Percentiles rank a stretch among this genome's conserved stretches.
Evolutionary conservation across 106 monocot genomes (phyloP).

Genomic region (Vanilla planifolia): DNA sequence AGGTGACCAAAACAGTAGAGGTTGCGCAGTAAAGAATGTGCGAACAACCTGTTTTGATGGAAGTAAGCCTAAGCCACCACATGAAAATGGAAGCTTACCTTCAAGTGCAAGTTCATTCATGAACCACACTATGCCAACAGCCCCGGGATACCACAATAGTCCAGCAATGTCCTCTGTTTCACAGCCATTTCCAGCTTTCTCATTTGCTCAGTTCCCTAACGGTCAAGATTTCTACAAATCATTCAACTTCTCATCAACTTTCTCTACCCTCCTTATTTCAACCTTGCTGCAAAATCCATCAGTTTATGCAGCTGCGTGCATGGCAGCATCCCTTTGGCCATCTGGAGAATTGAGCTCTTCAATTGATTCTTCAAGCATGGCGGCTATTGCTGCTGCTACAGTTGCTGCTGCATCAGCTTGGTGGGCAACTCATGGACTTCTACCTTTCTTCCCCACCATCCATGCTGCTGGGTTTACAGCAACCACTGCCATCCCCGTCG

Average conservation of each 20-base stretch:
- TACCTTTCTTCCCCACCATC: constrained; percentile 46
- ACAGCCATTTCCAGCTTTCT: constrained; percentile 21
- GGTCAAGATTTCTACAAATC: constrained; percentile 40
- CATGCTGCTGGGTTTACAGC: constrained; percentile 38
- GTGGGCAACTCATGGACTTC: constrained; percentile 77
- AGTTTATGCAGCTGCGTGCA: constrained; percentile 64
- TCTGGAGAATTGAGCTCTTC: constrained; percentile 20
- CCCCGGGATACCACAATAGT: constrained; percentile 11
- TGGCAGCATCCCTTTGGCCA: constrained; percentile 80
- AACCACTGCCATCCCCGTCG: constrained; percentile 17
- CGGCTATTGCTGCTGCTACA: constrained; percentile 68
- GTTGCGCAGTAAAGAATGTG: not conserved
- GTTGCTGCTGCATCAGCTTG: constrained; percentile 92
- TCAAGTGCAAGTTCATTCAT: constrained; percentile 11
- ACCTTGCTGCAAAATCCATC: constrained; percentile 74
- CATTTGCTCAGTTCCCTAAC: constrained; percentile 25
- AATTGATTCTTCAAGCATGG: constrained; percentile 36
- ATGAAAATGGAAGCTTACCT: constrained; percentile 11
- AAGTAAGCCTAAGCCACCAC: not conserved
- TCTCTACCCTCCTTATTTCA: constrained; percentile 64
- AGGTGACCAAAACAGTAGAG: not conserved
- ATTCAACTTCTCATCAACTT: constrained; percentile 54
- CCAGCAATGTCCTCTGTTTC: constrained; percentile 21
- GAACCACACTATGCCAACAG: constrained; percentile 17
- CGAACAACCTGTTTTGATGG: constrained; percentile 5